Conservation (phyloP, 768 basidiomycete species). For the Auriscalpium vulgare region DNA sequence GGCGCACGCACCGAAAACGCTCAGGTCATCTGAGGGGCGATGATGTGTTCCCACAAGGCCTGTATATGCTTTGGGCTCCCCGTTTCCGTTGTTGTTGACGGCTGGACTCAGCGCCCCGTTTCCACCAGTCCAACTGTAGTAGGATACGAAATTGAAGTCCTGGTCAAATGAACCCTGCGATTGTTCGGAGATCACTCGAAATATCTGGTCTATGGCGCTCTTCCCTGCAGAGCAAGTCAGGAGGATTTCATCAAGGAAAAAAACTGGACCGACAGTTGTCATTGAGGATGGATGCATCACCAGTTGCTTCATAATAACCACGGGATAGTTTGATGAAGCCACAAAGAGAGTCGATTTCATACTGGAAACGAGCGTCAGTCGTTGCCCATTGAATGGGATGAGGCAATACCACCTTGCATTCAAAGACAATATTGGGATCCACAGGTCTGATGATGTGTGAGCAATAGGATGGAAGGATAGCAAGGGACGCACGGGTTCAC, state of each 20-base stretch:
- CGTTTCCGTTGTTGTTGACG: constrained; percentile 62
- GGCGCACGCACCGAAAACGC: constrained; percentile 43
- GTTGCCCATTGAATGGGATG: no score
- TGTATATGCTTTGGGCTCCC: constrained; percentile 68
- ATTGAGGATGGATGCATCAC: constrained; percentile 67
- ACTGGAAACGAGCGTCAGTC: constrained; percentile 29
- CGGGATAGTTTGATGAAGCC: constrained; percentile 74
- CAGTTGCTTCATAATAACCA: constrained; percentile 64
- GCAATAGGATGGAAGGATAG: neutral
- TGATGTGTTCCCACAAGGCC: constrained; percentile 74
- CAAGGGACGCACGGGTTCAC: constrained; percentile 57
- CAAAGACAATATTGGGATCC: constrained; percentile 63
- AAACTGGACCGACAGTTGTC: constrained; percentile 41
- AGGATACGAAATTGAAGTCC: constrained; percentile 66
- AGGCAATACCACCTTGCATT: constrained; percentile 55
- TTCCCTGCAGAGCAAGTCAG: constrained; percentile 38
- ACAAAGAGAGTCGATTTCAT: constrained; percentile 74
- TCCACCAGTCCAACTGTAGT: constrained; percentile 78
- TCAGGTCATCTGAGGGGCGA: constrained; percentile 70
- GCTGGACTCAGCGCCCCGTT: constrained; percentile 53
- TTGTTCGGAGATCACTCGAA: constrained; percentile 71
- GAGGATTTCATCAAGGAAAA: neutral
- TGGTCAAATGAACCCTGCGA: constrained; percentile 64
- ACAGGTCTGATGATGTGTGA: constrained; percentile 41
- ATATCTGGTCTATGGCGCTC: constrained; percentile 59